Conservation (phyloP, 768 basidiomycete species). For the Mycena albidolilacea region DNA sequence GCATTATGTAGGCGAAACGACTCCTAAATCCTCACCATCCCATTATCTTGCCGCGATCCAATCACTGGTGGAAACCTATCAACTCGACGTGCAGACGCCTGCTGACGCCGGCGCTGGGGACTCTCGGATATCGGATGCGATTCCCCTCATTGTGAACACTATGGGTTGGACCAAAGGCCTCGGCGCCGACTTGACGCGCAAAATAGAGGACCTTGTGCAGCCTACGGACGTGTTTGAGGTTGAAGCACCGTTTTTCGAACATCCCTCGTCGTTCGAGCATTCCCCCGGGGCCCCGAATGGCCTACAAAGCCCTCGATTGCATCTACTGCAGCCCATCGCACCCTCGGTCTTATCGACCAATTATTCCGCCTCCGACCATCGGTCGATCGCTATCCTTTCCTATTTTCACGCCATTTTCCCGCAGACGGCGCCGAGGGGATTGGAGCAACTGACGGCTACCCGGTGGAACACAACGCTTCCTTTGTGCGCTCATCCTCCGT, state of each 20-base stretch:
- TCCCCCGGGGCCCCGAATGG: not conserved
- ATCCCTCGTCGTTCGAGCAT: constrained; percentile 36
- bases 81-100: constrained; percentile 73
- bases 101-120: constrained; percentile 46
- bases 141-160: constrained; percentile 94
- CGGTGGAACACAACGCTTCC: constrained; percentile 81
- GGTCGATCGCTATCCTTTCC: constrained; percentile 78
- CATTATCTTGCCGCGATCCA: constrained; percentile 81
- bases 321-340: constrained; percentile 63
- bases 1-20: constrained; percentile 86
- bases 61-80: constrained; percentile 77
- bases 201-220: constrained; percentile 76
- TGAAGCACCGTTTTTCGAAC: constrained; percentile 48
- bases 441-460: constrained; percentile 55
- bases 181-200: constrained; percentile 81
- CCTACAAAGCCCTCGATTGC: constrained; percentile 45
- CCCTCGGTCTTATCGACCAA: constrained; percentile 59
- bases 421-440: constrained; percentile 35
- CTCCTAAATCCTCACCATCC: constrained; percentile 83
- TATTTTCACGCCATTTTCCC: constrained; percentile 77
- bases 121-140: constrained; percentile 64
- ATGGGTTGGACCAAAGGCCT: constrained; percentile 98
- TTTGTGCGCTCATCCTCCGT: constrained; percentile 79
- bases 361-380: constrained; percentile 76
- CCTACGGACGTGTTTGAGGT: constrained; percentile 75